A percentile compares a stretch with the other conserved stretches of the same genome.
These are phyloP conservation scores for Erodium maritimum DNA, from an alignment of 345 rosid species.

Conservation along the genomic window DNA sequence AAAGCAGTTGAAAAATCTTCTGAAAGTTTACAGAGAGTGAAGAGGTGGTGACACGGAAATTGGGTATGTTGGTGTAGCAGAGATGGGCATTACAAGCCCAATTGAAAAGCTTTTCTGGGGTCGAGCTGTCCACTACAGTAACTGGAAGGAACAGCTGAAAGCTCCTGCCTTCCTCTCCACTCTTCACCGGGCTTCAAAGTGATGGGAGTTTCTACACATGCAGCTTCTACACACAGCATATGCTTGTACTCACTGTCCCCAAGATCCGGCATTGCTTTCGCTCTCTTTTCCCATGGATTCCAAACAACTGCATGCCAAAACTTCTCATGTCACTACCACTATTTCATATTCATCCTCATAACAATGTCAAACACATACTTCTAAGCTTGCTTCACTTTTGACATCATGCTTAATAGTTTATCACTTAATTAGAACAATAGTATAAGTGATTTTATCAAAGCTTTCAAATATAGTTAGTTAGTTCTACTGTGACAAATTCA, in stretches of 20 bases:
- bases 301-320: slow-evolving; percentile 35
- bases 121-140: slow-evolving; percentile 55
- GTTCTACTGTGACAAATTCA: background rate
- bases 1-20: too few species aligned
- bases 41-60: too few species aligned
- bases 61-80: slow-evolving; percentile 16
- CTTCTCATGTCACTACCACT: background rate
- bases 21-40: too few species aligned
- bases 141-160: slow-evolving; percentile 48
- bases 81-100: slow-evolving; percentile 6
- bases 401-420: too few species aligned
- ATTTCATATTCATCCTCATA: background rate
- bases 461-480: too few species aligned
- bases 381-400: too few species aligned
- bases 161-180: slow-evolving; percentile 49
- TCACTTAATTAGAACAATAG: background rate
- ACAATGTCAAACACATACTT: background rate
- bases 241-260: slow-evolving; percentile 50
- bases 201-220: slow-evolving; percentile 44
- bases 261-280: slow-evolving; percentile 41
- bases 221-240: slow-evolving; percentile 55
- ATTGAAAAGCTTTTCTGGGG: slow-evolving; percentile 27
- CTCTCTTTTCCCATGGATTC: slow-evolving; percentile 62
- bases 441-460: too few species aligned
- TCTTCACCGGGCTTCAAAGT: slow-evolving; percentile 53